Base-by-base conservation (phyloP, 805 yeast species). In the Candida germanica region DNA sequence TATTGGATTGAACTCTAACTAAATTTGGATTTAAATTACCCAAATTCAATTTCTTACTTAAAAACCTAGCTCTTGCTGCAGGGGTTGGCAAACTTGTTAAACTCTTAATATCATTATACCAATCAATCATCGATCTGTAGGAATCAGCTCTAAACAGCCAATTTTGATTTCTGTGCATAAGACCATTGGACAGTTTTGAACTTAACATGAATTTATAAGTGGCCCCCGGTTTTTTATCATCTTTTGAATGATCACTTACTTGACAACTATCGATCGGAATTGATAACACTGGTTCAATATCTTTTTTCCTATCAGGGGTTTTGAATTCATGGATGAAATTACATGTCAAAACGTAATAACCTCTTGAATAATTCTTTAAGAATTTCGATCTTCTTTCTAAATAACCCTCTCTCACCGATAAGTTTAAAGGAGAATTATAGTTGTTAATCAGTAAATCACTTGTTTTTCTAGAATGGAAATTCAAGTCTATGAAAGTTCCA, bases 61-160 rank as follows among this genome's bases (percentile, higher is more conserved):
- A 46, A 36, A 46, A 65, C 31, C 71, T 63, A 1, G 81, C 71
- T 51, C 86, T 69, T 10, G 81, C 71, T 18, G 71, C 61, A 2
- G 87, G 79, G n/a, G 75, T 74, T 14, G 80, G 66, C 40, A 83
- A 66, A 11, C 71, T 60, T 2, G 93, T 83, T 48, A 88, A 67
- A 31, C 67, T 69, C 54, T 80, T 79, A 47, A 91, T 69, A 53
- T 85, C 95, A 46, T 76, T 76, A 59, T 76, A 86, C 98, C 98
- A 91, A 26, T 69, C 73, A 56, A 82, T 77, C 91, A 88, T 86
- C 21, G 73, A 59, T 27, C 80, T 83, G 50, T 83, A 84, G 32
- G 83, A 75, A 51, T 85, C 93, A n/a, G 94, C 82, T 46, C 95
- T 74, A 66, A 91, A 89, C n/a, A 89, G 93, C 87, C 93, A 87